Conservation (phyloP, 177 flowering plant genomes). For the Vitis hybrid region DNA sequence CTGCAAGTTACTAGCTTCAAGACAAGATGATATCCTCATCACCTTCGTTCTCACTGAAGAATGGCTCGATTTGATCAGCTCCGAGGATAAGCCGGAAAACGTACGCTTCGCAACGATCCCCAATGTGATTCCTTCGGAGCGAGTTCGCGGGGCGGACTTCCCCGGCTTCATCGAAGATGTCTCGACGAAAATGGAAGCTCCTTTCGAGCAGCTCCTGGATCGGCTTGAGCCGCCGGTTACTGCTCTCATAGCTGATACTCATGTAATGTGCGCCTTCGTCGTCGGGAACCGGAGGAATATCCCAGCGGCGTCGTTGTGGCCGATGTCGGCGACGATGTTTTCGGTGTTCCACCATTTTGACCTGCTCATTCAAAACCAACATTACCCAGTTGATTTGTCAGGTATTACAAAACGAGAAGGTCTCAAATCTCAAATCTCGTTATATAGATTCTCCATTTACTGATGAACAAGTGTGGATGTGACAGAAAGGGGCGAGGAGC, state of each 20-base stretch:
- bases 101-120: conserved; percentile 36
- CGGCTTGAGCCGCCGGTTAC: conserved; percentile 19
- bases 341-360: conserved; percentile 16
- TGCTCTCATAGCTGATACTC: conserved; percentile 31
- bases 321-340: conserved; percentile 39
- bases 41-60: conserved; percentile 57
- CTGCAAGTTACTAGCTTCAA: conserved; percentile 39
- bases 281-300: conserved; percentile 38
- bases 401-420: conserved; percentile 9
- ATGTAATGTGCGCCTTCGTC: conserved; percentile 30
- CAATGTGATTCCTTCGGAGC: conserved; percentile 48
- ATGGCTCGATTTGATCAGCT: conserved; percentile 28
- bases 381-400: conserved; percentile 18
- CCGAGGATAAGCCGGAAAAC: conserved; percentile 25
- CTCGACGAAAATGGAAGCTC: conserved; percentile 42
- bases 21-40: conserved; percentile 23
- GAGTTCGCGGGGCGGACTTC: conserved; percentile 21
- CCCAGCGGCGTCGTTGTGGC: conserved; percentile 38
- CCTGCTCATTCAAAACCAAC: conserved; percentile 1
- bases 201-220: conserved; percentile 43
- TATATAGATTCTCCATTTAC: too few relatives aligned
- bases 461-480: too few relatives aligned
- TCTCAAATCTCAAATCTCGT: too few relatives aligned
- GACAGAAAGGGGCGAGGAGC: background rate
- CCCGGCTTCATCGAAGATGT: conserved; percentile 35